Percentiles rank a stretch among this genome's conserved stretches.
These are phyloP conservation scores for Amaranthus tricolor DNA, from an alignment of 179 eudicot genomes.

Conservation along the genomic window DNA sequence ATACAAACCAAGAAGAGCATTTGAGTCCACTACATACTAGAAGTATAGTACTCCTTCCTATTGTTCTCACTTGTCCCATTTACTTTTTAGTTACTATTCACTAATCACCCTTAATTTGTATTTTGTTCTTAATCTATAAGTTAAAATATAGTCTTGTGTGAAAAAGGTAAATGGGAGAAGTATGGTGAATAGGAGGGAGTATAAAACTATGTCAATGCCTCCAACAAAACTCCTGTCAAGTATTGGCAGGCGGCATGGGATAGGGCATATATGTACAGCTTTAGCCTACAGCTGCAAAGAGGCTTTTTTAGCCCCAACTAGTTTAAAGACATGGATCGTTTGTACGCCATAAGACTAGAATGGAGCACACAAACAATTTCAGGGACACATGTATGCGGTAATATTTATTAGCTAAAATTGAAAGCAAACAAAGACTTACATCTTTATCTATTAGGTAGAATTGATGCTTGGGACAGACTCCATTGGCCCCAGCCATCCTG, in stretches of 20 bases:
- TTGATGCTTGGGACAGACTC: slow-evolving; percentile 56
- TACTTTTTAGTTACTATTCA: no score
- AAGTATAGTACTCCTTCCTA: no score
- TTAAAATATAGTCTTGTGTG: no score
- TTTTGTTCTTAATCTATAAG: no score
- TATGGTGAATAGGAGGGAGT: no score
- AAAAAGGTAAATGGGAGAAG: no score
- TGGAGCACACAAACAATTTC: background rate
- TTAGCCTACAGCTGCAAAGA: slow-evolving; percentile 1
- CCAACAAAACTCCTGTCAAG: background rate
- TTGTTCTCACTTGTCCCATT: no score
- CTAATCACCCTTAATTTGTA: no score
- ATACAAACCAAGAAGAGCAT: background rate
- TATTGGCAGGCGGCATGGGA: background rate
- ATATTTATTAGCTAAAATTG: background rate
- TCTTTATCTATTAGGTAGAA: slow-evolving; percentile 92
- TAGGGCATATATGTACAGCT: background rate
- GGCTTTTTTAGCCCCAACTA: background rate
- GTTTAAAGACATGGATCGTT: background rate
- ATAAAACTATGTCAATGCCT: background rate
- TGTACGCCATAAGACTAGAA: background rate
- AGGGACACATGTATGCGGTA: slow-evolving; percentile 1
- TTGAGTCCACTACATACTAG: background rate
- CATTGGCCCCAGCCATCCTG: slow-evolving; percentile 63
- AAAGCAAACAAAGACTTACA: slow-evolving; percentile 39